phyloP scores from a whole-genome alignment of 257 asterid genomes.

The Nicotiana noctiflora region DNA sequence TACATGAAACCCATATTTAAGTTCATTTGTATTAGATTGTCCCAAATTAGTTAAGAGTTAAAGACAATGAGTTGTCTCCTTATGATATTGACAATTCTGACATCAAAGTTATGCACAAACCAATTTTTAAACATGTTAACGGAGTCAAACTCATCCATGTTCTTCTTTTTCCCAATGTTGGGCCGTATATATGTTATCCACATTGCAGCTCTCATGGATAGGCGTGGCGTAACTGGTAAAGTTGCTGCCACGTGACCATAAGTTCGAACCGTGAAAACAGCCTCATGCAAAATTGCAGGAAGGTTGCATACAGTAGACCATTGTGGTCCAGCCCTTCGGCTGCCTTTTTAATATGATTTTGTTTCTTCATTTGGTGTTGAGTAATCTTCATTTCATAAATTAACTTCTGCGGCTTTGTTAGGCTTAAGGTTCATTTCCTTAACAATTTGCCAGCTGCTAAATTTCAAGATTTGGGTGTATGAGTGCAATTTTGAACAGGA shows the following conservation, averaged over 20 bases:
- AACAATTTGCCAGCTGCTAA: background rate
- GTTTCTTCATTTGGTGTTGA: background rate
- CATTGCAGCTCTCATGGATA: too few relatives aligned
- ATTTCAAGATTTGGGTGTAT: background rate
- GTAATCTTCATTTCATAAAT: background rate
- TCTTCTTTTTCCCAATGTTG: background rate
- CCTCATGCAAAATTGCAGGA: too few relatives aligned
- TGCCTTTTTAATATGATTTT: too few relatives aligned
- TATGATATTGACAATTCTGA: background rate
- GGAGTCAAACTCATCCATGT: background rate
- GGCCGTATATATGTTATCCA: too few relatives aligned
- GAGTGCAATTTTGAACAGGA: constrained; percentile 24
- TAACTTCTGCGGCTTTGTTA: background rate
- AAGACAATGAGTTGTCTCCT: background rate
- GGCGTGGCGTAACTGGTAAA: too few relatives aligned
- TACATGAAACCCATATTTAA: background rate
- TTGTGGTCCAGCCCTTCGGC: too few relatives aligned
- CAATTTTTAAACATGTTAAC: background rate
- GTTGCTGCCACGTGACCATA: too few relatives aligned
- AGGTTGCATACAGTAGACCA: too few relatives aligned
- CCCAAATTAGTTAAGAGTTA: background rate
- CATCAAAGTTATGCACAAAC: background rate
- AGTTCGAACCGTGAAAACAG: too few relatives aligned
- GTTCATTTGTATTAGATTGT: background rate
- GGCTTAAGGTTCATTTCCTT: background rate